These are phyloP conservation scores for Leccinum fuscescens DNA, from an alignment of 1,284 basidiomycete species.

Conservation along the genomic window DNA sequence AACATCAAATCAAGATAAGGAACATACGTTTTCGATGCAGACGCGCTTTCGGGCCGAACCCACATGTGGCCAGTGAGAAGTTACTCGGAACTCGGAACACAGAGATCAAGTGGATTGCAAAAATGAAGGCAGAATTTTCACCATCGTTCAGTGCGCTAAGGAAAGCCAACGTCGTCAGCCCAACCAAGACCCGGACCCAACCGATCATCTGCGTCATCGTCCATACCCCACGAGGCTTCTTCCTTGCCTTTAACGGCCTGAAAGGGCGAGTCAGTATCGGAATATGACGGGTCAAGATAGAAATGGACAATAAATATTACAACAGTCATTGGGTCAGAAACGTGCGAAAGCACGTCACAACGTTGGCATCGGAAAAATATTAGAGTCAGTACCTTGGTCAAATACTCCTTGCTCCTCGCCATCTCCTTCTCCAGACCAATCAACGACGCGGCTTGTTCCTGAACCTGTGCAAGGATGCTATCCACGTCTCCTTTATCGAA, in stretches of 20 bases:
- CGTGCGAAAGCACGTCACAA: not conserved
- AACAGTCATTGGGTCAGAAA: not conserved
- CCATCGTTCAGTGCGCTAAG: constrained; percentile 7
- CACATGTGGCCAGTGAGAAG: not conserved
- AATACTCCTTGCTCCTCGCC: constrained; percentile 61
- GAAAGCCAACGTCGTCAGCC: constrained; percentile 28
- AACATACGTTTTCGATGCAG: not conserved
- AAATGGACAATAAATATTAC: not conserved
- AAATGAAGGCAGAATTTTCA: not conserved
- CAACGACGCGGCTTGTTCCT: constrained; percentile 53
- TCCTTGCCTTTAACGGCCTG: constrained; percentile 35
- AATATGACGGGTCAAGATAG: not conserved
- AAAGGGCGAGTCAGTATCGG: not conserved
- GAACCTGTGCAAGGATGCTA: constrained; percentile 56
- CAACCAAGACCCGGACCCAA: constrained; percentile 19
- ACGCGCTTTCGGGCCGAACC: not conserved
- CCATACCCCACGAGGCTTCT: constrained; percentile 31
- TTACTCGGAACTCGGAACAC: not conserved
- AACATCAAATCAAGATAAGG: not conserved
- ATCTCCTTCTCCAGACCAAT: constrained; percentile 55
- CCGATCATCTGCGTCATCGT: constrained; percentile 31
- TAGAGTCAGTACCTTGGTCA: constrained; percentile 51
- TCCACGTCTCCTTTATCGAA: constrained; percentile 70
- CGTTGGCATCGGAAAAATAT: not conserved
- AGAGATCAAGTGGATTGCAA: not conserved